These are phyloP conservation scores for Cymbopogon citratus DNA, from an alignment of 176 grass and related monocot genomes.

Conservation along the genomic window DNA sequence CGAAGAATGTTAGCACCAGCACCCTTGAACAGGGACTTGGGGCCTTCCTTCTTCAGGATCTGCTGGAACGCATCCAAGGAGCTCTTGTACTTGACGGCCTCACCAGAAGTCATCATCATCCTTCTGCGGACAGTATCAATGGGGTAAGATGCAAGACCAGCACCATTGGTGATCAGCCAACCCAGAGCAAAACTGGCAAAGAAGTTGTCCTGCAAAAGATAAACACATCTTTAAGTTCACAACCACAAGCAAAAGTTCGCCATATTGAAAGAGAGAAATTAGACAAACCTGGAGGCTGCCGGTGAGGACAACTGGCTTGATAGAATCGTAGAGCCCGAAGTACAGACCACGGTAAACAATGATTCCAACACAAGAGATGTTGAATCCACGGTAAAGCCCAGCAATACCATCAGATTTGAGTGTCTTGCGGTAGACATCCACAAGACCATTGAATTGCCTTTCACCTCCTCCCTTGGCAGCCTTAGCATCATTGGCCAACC, in stretches of 20 bases:
- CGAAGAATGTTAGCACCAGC: constrained; percentile 96
- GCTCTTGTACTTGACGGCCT: constrained; percentile 92
- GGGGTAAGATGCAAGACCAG: constrained; percentile 90
- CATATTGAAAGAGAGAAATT: not conserved
- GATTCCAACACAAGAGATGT: constrained; percentile 88
- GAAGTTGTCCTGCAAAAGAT: constrained; percentile 77
- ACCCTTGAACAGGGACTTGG: constrained; percentile 93
- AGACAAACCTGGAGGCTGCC: constrained; percentile 63
- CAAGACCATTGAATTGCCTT: constrained; percentile 85
- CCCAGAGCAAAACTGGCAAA: constrained; percentile 80
- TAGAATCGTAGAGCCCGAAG: constrained; percentile 89
- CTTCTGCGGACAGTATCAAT: constrained; percentile 91
- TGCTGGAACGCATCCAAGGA: constrained; percentile 75
- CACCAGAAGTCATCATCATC: constrained; percentile 99
- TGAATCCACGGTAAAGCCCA: constrained; percentile 95
- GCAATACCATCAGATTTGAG: constrained; percentile 70
- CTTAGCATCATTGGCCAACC: constrained; percentile 80
- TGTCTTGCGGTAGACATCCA: constrained; percentile 93
- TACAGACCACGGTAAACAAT: constrained; percentile 97
- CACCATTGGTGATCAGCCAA: constrained; percentile 88
- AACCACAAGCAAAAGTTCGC: not conserved
- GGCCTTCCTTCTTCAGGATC: constrained; percentile 78
- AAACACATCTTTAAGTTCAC: not conserved
- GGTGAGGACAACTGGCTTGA: constrained; percentile 86
- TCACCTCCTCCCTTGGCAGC: constrained; percentile 86